Evolutionary conservation across 2,329 filamentous ascomycete species (phyloP).

Genomic region (Pseudogymnoascus sp.): DNA sequence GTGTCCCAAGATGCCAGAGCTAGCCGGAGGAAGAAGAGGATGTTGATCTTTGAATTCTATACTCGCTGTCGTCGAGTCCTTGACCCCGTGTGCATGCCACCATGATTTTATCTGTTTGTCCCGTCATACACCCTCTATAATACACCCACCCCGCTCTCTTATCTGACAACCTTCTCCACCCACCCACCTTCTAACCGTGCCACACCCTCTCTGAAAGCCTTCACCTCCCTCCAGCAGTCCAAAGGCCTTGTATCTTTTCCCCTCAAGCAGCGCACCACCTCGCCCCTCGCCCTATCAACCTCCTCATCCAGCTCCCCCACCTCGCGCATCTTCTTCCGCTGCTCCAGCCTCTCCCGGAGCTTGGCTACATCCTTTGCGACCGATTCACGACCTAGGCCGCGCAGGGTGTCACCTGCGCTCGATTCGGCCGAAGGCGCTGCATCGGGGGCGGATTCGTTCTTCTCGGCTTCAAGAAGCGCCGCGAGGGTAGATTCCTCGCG

Average conservation of each 20-base stretch:
- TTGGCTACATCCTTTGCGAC: constrained; percentile 52
- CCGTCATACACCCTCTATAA: not conserved
- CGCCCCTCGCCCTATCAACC: constrained; percentile 65
- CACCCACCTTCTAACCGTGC: constrained; percentile 76
- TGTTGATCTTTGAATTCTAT: constrained; percentile 9
- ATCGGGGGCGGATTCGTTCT: constrained; percentile 14
- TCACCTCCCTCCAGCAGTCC: constrained; percentile 91
- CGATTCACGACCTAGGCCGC: constrained; percentile 34
- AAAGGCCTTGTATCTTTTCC: constrained; percentile 79
- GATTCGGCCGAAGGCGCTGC: constrained; percentile 17
- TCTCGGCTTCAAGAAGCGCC: constrained; percentile 45
- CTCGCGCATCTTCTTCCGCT: constrained; percentile 55
- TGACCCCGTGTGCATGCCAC: not conserved
- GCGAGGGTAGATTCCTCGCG: constrained; percentile 61
- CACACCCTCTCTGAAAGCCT: constrained; percentile 83
- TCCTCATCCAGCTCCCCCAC: constrained; percentile 60
- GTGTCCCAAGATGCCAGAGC: not conserved
- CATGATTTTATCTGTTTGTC: not conserved
- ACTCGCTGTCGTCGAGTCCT: not conserved
- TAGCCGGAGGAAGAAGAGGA: not conserved
- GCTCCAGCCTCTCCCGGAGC: constrained; percentile 50
- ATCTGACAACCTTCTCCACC: constrained; percentile 67
- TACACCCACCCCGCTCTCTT: not conserved
- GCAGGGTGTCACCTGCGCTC: constrained; percentile 26
- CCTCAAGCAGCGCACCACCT: constrained; percentile 71